Evolutionary conservation across 108 stramenopile species (phyloP), one percentile per base, ranked within the genome.

Genomic region (Conticribra weissflogii): DNA sequence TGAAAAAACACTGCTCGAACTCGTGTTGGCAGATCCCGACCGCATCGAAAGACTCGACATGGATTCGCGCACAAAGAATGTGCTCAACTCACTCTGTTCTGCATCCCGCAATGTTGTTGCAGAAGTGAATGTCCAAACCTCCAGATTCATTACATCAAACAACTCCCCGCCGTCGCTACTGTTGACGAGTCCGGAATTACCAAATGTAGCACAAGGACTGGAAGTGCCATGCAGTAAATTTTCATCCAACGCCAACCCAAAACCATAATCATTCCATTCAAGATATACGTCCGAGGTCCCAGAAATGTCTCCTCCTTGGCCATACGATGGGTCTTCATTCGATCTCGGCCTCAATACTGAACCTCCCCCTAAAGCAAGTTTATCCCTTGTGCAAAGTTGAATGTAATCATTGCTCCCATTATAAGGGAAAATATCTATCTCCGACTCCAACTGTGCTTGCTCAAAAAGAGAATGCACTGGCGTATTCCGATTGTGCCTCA

Each of bases 111-210:
- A 82, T 3, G 78, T 87, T 22, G 49, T 41, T 28, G 85, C 87
- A 19, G 92, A 88, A 25, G 92, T 93, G 27, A 86, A 64, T 17
- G 89, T 85, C 89, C 89, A 93, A 12, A 90, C 78, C 58, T 93
- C 92, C 44, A 93, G 25, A 54, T 88, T 89, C 12, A 81, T 56
- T 24, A 93, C 83, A 47, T 88, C 87, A 62, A 93, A 93, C 1
- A 63, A 27, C 21, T 71, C 62, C 48, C 86, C 86, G 21, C 85
- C 74, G 2, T 66, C 22, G 30, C 76, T 71, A 30, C 24, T 55
- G 21, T 34, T 66, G 17, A 76, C 77, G 15, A 92, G 62, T 28
- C 76, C 61, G 3, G 92, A 85, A 66, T 86, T 90, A 3, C 72
- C 79, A 81, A 93, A 93, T 31, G 92, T 93, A 21, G 86, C 83